Evolutionary conservation across 371 early-diverging fungal genomes (phyloP).

Genomic region (Rhizopus microsporus): DNA sequence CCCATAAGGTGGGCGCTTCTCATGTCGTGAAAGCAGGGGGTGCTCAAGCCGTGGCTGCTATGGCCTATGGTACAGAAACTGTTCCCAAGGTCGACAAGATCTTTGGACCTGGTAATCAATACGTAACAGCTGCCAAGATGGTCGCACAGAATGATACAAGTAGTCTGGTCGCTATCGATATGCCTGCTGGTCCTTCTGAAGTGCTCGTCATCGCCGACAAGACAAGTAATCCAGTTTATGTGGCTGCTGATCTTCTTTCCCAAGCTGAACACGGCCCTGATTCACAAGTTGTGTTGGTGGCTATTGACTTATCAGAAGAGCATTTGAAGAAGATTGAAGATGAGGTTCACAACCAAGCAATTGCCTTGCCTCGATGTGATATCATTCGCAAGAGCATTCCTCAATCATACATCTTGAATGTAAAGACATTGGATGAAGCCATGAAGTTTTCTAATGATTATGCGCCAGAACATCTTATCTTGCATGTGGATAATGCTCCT

Average conservation of each 20-base stretch:
- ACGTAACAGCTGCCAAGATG: slow-evolving; percentile 98
- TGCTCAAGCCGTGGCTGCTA: slow-evolving; percentile 97
- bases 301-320: slow-evolving; percentile 68
- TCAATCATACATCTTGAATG: slow-evolving; percentile 76
- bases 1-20: slow-evolving; percentile 94
- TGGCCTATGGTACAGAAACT: slow-evolving; percentile 95
- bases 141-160: slow-evolving; percentile 89
- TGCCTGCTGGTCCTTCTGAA: slow-evolving; percentile 99
- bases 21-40: slow-evolving; percentile 94
- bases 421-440: slow-evolving; percentile 76
- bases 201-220: slow-evolving; percentile 93
- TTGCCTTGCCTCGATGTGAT: slow-evolving; percentile 82
- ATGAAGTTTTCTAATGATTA: slow-evolving; percentile 91
- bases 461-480: slow-evolving; percentile 96
- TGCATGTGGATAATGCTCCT: slow-evolving; percentile 83
- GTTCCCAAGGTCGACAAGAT: slow-evolving; percentile 99
- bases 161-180: slow-evolving; percentile 94
- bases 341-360: slow-evolving; percentile 82
- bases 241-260: slow-evolving; percentile 92
- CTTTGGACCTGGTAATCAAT: slow-evolving; percentile 98
- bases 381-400: slow-evolving; percentile 88
- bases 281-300: slow-evolving; percentile 93
- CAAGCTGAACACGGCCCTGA: slow-evolving; percentile 98
- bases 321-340: slow-evolving; percentile 75
- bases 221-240: slow-evolving; percentile 83